Base-by-base conservation (phyloP, 805 yeast species). In the Yarrowia osloensis region DNA sequence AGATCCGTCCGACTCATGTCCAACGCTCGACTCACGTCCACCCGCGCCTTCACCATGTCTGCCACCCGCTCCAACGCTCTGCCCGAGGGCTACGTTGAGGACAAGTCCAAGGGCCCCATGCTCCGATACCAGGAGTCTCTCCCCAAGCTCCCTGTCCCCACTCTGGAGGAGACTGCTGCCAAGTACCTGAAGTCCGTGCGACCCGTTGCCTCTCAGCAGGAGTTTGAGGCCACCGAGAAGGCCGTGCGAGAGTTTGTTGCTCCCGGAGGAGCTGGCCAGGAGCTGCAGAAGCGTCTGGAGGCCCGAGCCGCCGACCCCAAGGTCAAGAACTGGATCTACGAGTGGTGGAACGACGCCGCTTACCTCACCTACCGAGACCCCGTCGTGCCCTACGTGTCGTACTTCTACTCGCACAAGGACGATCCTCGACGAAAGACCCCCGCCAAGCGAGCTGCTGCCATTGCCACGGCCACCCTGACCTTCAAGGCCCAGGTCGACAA, bases 301-400 rank as follows among this genome's bases (percentile, higher is more conserved):
- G 79, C 82, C 28, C 85, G 86, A 71, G 88, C 94, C 31, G 72
- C 78, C 33, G 82, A 78, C 65, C 84, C 85, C 69, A 78, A 74
- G 66, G 81, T 79, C 67, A 88, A 91, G 75, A 94, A 94, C 77
- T 94, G 99, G 99, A 82, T 94, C 73, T 85, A 89, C 55, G 88
- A 85, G 69, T 91, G 88, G 83, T 94, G 99, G 99, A 97, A 94
- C 77, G 89, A 90, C 73, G 90, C 89, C 71, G 97, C 97, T 22
- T 94, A 94, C 78, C 81, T 94, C 81, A 86, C 89, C 46, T 93
- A 91, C 80, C 84, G 95, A 71, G 98, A 91, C 77, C 97, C 98
- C 0, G 90, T 94, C n/a, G 90, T 90, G 29, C 98, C 98, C 13
- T 93, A 87, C 75, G 97, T 91, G 40, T 89, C 97, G 22, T 94